Base-by-base conservation (phyloP, 495 filamentous ascomycete species). In the Annulohypoxylon bovei region DNA sequence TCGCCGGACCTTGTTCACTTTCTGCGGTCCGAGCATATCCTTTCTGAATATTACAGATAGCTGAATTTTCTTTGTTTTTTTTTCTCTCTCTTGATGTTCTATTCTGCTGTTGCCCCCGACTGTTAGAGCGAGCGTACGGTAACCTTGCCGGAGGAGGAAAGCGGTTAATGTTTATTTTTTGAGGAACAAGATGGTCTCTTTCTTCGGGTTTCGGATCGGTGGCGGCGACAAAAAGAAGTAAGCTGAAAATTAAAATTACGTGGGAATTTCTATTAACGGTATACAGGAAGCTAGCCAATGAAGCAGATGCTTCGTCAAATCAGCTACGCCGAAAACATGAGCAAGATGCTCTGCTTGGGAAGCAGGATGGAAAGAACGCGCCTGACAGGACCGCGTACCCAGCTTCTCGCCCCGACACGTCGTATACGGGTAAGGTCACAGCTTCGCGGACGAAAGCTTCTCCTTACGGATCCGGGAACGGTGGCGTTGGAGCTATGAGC, bases 161-260 rank as follows among this genome's bases (percentile, higher is more conserved):
- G 33, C 37, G 30, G 28, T 39, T 60, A 18, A 67, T 62, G 42
- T n/a, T 65, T 55, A 20, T 8, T 61, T 40, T 18, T n/a, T 42
- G 54, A 55, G 53, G 39, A 75, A 82, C 9, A 44, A 49, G 12
- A 85, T 85, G 83, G 81, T 83, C 11, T 85, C 83, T 3, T 82
- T 85, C 47, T 84, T 85, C 68, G 83, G 83, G 53, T 76, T 83
- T 68, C 82, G 80, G 71, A 75, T 85, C 52, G 81, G 82, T 22
- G 78, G 78, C 62, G 78, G 78, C 64, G 76, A 78, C 42, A 84
- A 80, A 72, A 85, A 85, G 74, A 85, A 83, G 82, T 85, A 71
- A 79, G 81, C 77, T 76, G 14, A 62, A 20, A 49, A 28, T 14
- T 8, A 14, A 20, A 37, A 58, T 39, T 30, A 2, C 40, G n/a